Percentiles rank a stretch among this genome's conserved stretches.
Conservation (phyloP, 1,139 yeast genomes). For the Blastobotrys raffinosifermentans region DNA sequence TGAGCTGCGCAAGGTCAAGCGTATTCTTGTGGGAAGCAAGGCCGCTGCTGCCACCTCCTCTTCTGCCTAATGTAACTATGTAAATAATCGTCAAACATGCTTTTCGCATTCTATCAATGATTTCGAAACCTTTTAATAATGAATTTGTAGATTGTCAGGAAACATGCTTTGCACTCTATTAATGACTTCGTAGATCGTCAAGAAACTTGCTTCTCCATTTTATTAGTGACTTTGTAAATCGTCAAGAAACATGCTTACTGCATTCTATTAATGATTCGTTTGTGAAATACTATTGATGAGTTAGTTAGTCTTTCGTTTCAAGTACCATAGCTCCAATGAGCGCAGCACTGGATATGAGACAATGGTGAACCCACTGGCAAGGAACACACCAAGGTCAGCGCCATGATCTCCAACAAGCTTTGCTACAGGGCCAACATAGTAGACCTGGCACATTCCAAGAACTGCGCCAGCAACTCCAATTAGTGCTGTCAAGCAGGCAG, state of each 20-base stretch:
- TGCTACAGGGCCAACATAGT: constrained; percentile 71
- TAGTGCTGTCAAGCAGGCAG: constrained; percentile 55
- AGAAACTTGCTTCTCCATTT: background rate
- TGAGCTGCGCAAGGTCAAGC: constrained; percentile 39
- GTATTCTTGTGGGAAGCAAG: no score
- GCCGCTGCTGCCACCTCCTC: no score
- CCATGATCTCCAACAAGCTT: constrained; percentile 49
- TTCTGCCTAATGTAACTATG: no score
- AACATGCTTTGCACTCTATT: no score
- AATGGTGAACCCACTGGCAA: constrained; percentile 68
- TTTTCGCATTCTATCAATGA: no score
- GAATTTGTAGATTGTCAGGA: no score
- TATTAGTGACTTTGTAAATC: no score
- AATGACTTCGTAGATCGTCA: background rate
- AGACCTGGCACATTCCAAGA: constrained; percentile 74
- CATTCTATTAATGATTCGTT: no score
- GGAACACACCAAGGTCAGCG: constrained; percentile 79
- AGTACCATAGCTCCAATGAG: constrained; percentile 42
- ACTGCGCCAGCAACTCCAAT: constrained; percentile 72
- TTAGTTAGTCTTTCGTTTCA: constrained; percentile 2
- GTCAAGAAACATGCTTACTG: no score
- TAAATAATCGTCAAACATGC: no score
- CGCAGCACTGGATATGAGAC: constrained; percentile 58
- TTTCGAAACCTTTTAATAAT: no score
- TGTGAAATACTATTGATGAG: no score